Conservation (phyloP, 2,329 filamentous ascomycete genomes). For the Pochonia chlamydosporia region DNA sequence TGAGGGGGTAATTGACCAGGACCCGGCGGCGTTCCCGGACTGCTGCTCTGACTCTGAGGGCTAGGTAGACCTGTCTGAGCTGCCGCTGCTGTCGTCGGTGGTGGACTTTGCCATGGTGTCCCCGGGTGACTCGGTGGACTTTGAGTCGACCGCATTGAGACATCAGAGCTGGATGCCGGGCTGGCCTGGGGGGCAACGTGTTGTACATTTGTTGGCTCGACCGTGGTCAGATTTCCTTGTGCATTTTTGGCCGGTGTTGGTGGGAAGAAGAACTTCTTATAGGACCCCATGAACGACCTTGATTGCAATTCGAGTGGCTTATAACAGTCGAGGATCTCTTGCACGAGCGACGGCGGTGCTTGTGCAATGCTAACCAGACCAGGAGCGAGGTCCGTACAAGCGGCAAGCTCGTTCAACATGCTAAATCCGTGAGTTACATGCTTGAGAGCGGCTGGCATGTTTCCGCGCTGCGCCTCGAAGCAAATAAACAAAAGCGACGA, state of each 20-base stretch:
- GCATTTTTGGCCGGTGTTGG: constrained; percentile 7
- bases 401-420: constrained; percentile 32
- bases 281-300: constrained; percentile 32
- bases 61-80: constrained; percentile 21
- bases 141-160: constrained; percentile 2
- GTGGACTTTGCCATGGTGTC: constrained; percentile 16
- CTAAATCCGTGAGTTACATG: constrained; percentile 34
- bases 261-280: constrained; percentile 27
- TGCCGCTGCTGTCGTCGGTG: constrained; percentile 6
- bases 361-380: constrained; percentile 30
- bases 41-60: constrained; percentile 26
- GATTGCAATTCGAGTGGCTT: constrained; percentile 33
- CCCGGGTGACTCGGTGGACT: constrained; percentile 22
- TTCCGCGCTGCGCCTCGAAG: constrained; percentile 34
- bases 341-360: constrained; percentile 29
- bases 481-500: constrained; percentile 35
- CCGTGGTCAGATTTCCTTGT: not conserved
- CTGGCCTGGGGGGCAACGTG: not conserved
- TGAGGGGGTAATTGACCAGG: constrained; percentile 13
- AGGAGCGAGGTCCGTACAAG: constrained; percentile 28
- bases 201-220: not conserved
- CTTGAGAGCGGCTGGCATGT: constrained; percentile 32
- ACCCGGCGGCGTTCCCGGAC: constrained; percentile 16
- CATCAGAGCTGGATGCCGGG: not conserved
- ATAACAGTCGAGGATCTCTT: constrained; percentile 34